Percentiles rank a stretch among this genome's conserved stretches.
These are phyloP conservation scores for Aspergillus sojae DNA, from an alignment of 2,329 filamentous ascomycete genomes.

Conservation along the genomic window DNA sequence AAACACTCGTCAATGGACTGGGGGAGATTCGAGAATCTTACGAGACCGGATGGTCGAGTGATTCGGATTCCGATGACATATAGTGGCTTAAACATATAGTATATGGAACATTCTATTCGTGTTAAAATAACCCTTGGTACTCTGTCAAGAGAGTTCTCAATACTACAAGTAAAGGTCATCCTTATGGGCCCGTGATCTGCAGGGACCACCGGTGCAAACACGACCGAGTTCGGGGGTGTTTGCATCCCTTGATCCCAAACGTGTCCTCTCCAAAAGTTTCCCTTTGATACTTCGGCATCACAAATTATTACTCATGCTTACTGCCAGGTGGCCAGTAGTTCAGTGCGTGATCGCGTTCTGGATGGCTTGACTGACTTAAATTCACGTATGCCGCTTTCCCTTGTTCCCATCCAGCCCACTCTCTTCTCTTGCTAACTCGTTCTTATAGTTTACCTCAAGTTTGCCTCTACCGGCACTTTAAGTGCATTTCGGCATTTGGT, in stretches of 20 bases:
- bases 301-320: slow-evolving; percentile 21
- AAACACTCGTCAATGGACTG: slow-evolving; percentile 78
- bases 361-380: slow-evolving; percentile 29
- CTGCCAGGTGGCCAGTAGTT: slow-evolving; percentile 38
- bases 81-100: slow-evolving; percentile 18
- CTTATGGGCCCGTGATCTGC: slow-evolving; percentile 5
- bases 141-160: neutral
- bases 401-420: neutral
- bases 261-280: slow-evolving; percentile 25
- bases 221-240: slow-evolving; percentile 14
- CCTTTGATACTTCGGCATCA: slow-evolving; percentile 11
- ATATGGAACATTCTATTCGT: neutral
- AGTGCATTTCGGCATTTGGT: slow-evolving; percentile 1
- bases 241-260: slow-evolving; percentile 22
- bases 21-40: slow-evolving; percentile 85
- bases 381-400: neutral
- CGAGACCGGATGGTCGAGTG: slow-evolving; percentile 82
- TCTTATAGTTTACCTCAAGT: slow-evolving; percentile 12
- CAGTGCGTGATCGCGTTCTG: slow-evolving; percentile 26
- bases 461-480: neutral
- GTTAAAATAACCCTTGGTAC: neutral
- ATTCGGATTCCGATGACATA: slow-evolving; percentile 51
- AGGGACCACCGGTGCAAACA: slow-evolving; percentile 23
- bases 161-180: neutral
- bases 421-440: slow-evolving; percentile 3